Evolutionary conservation across 106 monocot genomes (phyloP), one percentile per base, ranked within the genome.

Genomic region (Triglochin maritima): DNA sequence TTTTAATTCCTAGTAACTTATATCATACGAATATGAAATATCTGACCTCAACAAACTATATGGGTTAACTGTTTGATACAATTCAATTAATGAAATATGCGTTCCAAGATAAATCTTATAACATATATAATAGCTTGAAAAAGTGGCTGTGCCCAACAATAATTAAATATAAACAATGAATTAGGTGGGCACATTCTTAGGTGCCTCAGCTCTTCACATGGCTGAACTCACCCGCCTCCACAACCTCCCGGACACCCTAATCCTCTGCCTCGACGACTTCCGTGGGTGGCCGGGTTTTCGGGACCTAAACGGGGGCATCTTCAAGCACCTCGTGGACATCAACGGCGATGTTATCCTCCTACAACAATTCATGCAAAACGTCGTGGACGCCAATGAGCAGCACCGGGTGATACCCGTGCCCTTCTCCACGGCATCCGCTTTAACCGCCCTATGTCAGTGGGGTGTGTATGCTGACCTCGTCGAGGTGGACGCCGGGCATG

Each of bases 211-310:
- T 0, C 52, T 53, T 12, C 52, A 53, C 52, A 53, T 53, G 52
- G 52, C 52, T 12, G 2, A 53, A 0, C 52, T 53, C 52, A 53
- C 52, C 52, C 52, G 52, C 9, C 9, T 9, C 52, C 52, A 9
- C 52, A 29, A 29, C 29, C 29, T 29, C 29, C 29, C 29, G 29
- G 52, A 12, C 52, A 9, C 52, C 52, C 52, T 53, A 7, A 53
- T 53, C 52, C 52, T 53, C 52, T 53, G 52, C 52, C 52, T 53
- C 52, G 52, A 53, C 52, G 52, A 53, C 52, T 53, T 53, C 52
- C 52, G 52, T 53, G 52, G 52, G 9, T 53, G 52, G 52, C 52
- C 52, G 9, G 52, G 52, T 12, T 53, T 53, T 2, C 52, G 2
- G 9, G 52, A 12, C 52, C 7, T 7, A 7, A 12, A 12, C 52